phyloP scores from a whole-genome alignment of 495 filamentous ascomycete species.

The Evernia prunastri region DNA sequence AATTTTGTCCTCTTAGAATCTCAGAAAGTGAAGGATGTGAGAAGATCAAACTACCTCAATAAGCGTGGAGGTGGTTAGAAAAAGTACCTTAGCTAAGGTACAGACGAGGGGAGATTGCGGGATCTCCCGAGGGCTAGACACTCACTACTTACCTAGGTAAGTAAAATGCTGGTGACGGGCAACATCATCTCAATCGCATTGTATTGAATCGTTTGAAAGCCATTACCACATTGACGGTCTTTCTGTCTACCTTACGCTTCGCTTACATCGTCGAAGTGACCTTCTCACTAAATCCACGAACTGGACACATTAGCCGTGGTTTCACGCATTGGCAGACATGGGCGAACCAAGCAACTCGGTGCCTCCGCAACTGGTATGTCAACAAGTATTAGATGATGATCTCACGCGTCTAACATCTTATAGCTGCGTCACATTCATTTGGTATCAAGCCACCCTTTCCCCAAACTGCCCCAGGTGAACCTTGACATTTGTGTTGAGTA shows the following conservation, averaged over 20 bases:
- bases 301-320: background rate
- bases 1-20: background rate
- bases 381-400: conserved; percentile 2
- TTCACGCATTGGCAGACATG: conserved; percentile 38
- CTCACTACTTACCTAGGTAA: too few relatives aligned
- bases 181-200: background rate
- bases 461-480: conserved; percentile 57
- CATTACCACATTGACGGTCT: background rate
- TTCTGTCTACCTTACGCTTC: background rate
- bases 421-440: conserved; percentile 85
- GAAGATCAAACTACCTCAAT: too few relatives aligned
- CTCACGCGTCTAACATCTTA: conserved; percentile 10
- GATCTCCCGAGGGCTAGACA: background rate
- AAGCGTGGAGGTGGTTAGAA: background rate
- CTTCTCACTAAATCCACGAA: background rate
- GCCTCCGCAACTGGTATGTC: conserved; percentile 53
- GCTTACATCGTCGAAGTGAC: background rate
- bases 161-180: background rate
- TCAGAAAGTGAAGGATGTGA: background rate
- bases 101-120: background rate
- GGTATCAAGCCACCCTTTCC: conserved; percentile 68
- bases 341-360: conserved; percentile 61
- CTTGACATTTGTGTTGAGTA: conserved; percentile 67
- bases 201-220: background rate
- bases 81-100: background rate